Conservation (phyloP, 2,329 filamentous ascomycete species). For the Cylindrodendrum hubeiense region DNA sequence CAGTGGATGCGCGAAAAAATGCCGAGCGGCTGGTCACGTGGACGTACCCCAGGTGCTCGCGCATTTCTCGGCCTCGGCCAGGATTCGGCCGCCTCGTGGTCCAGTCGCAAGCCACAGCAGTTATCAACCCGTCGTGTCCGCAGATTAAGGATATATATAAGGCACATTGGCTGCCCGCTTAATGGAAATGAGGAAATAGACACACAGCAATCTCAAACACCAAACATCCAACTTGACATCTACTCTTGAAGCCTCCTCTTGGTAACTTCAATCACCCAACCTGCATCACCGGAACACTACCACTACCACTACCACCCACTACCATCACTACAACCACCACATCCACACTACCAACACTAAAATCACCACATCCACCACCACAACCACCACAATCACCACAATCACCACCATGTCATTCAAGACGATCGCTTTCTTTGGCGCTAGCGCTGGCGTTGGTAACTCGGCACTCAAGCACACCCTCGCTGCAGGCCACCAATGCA, state of each 20-base stretch:
- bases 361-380: background rate
- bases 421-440: slow-evolving; percentile 65
- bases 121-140: no score
- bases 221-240: background rate
- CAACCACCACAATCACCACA: slow-evolving; percentile 21
- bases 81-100: no score
- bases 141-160: background rate
- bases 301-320: no score
- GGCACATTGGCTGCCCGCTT: background rate
- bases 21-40: no score
- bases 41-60: no score
- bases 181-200: background rate
- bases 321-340: no score
- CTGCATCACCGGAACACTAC: no score
- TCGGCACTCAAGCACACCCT: slow-evolving; percentile 60
- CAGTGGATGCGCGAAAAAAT: no score
- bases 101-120: no score
- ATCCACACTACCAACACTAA: background rate
- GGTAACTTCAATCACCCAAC: background rate
- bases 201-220: background rate
- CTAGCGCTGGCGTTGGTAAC: slow-evolving; percentile 63
- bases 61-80: no score
- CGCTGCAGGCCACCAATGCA: slow-evolving; percentile 58
- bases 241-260: background rate
- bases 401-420: no score